Conservation (phyloP, 495 filamentous ascomycete genomes). For the Darksidea phi region DNA sequence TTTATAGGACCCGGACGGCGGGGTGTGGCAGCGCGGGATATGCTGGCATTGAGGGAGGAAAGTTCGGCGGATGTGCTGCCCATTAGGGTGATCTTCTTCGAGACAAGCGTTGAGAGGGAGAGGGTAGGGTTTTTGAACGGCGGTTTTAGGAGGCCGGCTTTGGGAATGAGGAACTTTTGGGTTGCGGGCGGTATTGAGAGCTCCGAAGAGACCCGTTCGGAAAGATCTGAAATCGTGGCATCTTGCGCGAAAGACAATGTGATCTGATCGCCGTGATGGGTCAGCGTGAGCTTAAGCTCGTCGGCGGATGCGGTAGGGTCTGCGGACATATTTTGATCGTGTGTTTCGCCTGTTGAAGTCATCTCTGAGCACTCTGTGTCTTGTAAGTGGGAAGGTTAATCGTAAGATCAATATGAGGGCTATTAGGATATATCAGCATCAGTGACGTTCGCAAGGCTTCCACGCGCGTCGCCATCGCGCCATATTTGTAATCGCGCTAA, state of each 20-base stretch:
- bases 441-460: slow-evolving; percentile 33
- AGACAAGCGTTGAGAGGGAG: slow-evolving; percentile 52
- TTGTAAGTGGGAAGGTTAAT: slow-evolving; percentile 8
- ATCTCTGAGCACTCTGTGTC: slow-evolving; percentile 1
- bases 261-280: slow-evolving; percentile 56
- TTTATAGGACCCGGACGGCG: slow-evolving; percentile 46
- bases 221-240: slow-evolving; percentile 63
- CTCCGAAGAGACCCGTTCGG: slow-evolving; percentile 50
- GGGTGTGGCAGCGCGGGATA: slow-evolving; percentile 43
- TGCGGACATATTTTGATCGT: slow-evolving; percentile 6
- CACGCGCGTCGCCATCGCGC: slow-evolving; percentile 25
- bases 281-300: slow-evolving; percentile 47
- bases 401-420: slow-evolving; percentile 14
- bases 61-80: slow-evolving; percentile 58
- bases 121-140: slow-evolving; percentile 58
- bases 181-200: slow-evolving; percentile 65
- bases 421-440: not conserved
- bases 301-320: slow-evolving; percentile 12
- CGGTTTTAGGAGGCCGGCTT: slow-evolving; percentile 64
- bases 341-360: slow-evolving; percentile 3
- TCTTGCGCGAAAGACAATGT: slow-evolving; percentile 47
- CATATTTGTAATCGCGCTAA: slow-evolving; percentile 35
- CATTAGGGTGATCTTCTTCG: slow-evolving; percentile 63
- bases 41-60: slow-evolving; percentile 48
- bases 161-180: slow-evolving; percentile 75